Evolutionary conservation across 2,329 filamentous ascomycete genomes (phyloP).

Genomic region (Colletotrichum phormii): DNA sequence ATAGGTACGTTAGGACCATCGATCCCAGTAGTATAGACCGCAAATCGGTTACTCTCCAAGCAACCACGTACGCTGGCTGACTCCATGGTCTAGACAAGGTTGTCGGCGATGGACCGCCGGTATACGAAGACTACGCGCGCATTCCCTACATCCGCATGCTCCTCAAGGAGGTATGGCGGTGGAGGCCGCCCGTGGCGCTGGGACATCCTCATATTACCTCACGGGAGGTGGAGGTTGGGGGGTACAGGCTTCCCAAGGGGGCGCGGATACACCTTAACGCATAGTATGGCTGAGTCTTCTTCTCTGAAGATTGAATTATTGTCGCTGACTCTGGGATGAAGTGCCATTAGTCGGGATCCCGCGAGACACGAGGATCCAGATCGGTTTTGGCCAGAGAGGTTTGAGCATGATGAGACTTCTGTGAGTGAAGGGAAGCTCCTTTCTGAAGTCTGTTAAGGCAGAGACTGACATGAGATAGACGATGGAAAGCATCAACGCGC

Average conservation of each 20-base stretch:
- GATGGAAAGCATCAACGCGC: slow-evolving; percentile 12
- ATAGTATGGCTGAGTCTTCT: neutral
- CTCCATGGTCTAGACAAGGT: neutral
- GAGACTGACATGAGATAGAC: neutral
- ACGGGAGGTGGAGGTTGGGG: slow-evolving; percentile 1
- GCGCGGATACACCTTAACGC: slow-evolving; percentile 10
- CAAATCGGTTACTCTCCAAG: rapidly evolving
- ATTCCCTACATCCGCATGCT: slow-evolving; percentile 5
- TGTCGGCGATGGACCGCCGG: neutral
- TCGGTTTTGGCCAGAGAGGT: slow-evolving; percentile 6
- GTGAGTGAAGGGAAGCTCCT: neutral
- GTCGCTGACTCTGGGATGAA: neutral
- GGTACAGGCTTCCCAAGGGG: slow-evolving; percentile 7
- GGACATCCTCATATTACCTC: slow-evolving; percentile 16
- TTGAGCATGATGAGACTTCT: neutral
- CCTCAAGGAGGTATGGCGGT: slow-evolving; percentile 22
- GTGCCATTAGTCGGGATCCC: slow-evolving; percentile 12
- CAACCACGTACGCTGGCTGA: neutral
- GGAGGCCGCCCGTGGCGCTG: slow-evolving; percentile 7
- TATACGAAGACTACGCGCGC: neutral
- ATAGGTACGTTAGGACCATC: neutral
- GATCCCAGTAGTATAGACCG: too few relatives aligned
- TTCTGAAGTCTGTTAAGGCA: too few relatives aligned
- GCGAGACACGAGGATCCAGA: slow-evolving; percentile 10
- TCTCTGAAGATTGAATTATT: neutral